phyloP scores from a whole-genome alignment of 805 yeast genomes.

The Metschnikowia lochheadii region DNA sequence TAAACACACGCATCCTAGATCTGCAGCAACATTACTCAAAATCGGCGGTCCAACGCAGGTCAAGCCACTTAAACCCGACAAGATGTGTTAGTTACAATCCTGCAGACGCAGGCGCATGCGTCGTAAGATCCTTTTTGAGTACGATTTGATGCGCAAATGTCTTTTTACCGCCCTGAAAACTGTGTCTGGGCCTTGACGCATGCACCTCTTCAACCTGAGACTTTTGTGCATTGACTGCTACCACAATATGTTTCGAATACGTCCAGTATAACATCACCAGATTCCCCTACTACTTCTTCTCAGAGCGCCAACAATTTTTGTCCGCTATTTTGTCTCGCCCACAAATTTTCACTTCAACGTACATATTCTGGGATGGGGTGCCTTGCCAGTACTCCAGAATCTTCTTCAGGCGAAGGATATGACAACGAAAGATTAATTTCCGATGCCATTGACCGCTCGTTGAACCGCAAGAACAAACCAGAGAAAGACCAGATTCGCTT shows the following conservation, averaged over 20 bases:
- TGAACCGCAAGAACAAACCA: slow-evolving; percentile 47
- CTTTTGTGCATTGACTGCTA: neutral
- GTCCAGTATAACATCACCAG: neutral
- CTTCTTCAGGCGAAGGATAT: slow-evolving; percentile 44
- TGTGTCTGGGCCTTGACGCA: neutral
- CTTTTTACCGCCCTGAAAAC: neutral
- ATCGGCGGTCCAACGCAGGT: neutral
- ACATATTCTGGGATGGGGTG: slow-evolving; percentile 61
- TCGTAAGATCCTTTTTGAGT: neutral
- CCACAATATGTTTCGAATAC: neutral
- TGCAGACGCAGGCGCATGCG: neutral
- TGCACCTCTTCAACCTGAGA: slow-evolving; percentile 1
- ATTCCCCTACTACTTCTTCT: neutral
- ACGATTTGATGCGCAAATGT: neutral
- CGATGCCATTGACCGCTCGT: slow-evolving; percentile 60
- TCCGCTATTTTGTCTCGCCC: neutral
- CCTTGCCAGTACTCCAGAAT: slow-evolving; percentile 45
- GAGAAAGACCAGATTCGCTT: slow-evolving; percentile 64
- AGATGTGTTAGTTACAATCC: neutral
- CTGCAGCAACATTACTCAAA: neutral
- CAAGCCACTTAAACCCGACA: neutral
- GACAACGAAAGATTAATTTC: slow-evolving; percentile 51
- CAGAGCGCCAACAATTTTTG: neutral
- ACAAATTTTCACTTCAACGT: neutral
- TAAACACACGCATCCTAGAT: neutral